A percentile compares a stretch with the other conserved stretches of the same genome.
phyloP scores from a whole-genome alignment of 2,329 filamentous ascomycete genomes.

The Corinectria fuckeliana region DNA sequence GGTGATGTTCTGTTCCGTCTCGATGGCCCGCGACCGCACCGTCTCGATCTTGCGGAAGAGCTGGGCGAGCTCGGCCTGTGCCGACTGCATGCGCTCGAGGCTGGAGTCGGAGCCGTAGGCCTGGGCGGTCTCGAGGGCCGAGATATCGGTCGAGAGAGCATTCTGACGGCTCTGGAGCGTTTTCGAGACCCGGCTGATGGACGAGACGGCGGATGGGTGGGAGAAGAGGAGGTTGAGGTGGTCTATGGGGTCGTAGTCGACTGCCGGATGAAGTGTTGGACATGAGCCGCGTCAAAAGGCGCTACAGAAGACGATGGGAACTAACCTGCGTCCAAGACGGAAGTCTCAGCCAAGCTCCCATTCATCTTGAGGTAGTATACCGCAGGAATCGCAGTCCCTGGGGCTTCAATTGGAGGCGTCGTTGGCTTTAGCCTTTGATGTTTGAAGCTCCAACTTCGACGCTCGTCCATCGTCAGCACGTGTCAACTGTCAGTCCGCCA shows the following conservation, averaged over 20 bases:
- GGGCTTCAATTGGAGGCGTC: constrained; percentile 10
- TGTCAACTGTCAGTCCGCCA: constrained; percentile 38
- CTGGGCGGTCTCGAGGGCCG: constrained; percentile 75
- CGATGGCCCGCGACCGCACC: constrained; percentile 84
- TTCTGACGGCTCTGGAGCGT: constrained; percentile 78
- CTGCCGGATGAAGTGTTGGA: constrained; percentile 41
- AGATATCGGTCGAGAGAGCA: constrained; percentile 82
- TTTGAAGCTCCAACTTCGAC: constrained; percentile 1
- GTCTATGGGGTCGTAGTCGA: constrained; percentile 88
- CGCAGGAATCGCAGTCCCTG: background rate
- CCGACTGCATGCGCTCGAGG: constrained; percentile 88
- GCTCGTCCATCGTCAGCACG: constrained; percentile 30
- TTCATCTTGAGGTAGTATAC: constrained; percentile 46
- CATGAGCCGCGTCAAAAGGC: constrained; percentile 28
- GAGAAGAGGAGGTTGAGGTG: constrained; percentile 95
- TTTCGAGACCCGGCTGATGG: constrained; percentile 75
- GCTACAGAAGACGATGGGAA: constrained; percentile 8
- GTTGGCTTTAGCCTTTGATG: background rate
- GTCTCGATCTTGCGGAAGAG: constrained; percentile 95
- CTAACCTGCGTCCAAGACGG: constrained; percentile 55
- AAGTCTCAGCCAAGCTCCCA: constrained; percentile 43
- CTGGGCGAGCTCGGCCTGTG: constrained; percentile 85
- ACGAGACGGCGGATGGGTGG: constrained; percentile 82
- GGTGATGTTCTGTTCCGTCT: constrained; percentile 95
- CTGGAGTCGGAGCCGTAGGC: constrained; percentile 86